Base-by-base conservation (phyloP, 2,329 filamentous ascomycete genomes). In the Stachybotrys chartarum region DNA sequence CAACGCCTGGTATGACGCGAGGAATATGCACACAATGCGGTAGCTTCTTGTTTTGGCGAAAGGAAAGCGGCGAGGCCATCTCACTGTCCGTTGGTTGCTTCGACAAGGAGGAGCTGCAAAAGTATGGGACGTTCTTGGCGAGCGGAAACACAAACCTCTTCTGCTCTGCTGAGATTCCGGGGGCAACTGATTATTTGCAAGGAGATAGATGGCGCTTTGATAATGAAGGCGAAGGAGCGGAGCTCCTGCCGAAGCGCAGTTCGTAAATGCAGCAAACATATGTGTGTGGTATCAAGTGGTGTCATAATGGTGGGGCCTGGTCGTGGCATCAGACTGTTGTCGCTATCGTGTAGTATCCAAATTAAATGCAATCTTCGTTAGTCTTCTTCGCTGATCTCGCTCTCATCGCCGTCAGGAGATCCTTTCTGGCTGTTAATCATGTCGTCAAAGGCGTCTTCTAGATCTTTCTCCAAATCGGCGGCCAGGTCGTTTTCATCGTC, bases 321-420 rank as follows among this genome's bases (percentile, higher is more conserved):
- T 24, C 24, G 24, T 24, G 24, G 24, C 24, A 24, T 24, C 24
- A 24, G 4, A 24, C 24, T 24, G 24, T 4, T 24, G 24, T 24
- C 24, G 24, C 24, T 2, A 24, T 24, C 24, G 24, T 24, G 24
- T 24, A 24, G 24, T 24, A 24, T 24, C 24, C 24, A 24, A 24
- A 24, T 24, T 24, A 24, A 24, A 24, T 24, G 24, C 24, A 24
- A 24, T 24, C 24, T n/a, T 17, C 16, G 8, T 59, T 70, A 86
- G 65, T 86, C 84, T 66, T 86, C 84, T 65, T 86, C 84, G 60
- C 84, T 86, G 54, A 86, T 83, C 61, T 85, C 82, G 60, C 83
- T 86, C 67, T 86, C 83, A 53, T 83, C 81, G 45, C 75, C 78
- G 30, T 77, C 75, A 31, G 76, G 73, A 57, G 73, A 78, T 42